These are phyloP conservation scores for Ehretia macrophylla DNA, from an alignment of 257 asterid species.

Conservation along the genomic window DNA sequence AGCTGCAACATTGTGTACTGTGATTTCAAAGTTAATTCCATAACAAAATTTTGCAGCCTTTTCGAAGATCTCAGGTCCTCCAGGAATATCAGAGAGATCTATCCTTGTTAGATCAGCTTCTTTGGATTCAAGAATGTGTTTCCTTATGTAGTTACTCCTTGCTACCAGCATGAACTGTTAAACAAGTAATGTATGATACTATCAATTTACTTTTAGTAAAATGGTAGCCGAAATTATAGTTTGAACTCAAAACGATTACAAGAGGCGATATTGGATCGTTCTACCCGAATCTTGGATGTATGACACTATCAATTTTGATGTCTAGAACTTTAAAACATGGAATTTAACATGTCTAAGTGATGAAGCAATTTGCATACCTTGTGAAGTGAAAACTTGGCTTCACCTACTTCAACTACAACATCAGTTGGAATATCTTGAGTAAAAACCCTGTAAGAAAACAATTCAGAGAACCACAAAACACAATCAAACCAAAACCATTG, in stretches of 20 bases:
- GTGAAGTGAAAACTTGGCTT: slow-evolving; percentile 80
- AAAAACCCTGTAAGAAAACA: slow-evolving; percentile 65
- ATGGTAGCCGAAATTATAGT: too few relatives aligned
- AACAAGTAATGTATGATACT: neutral
- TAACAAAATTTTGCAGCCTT: slow-evolving; percentile 93
- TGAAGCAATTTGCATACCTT: slow-evolving; percentile 56
- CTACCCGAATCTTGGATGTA: too few relatives aligned
- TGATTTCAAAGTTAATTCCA: slow-evolving; percentile 93
- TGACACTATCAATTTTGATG: too few relatives aligned
- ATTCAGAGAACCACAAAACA: slow-evolving; percentile 1
- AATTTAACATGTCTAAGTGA: too few relatives aligned
- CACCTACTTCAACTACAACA: slow-evolving; percentile 77
- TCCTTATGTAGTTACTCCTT: slow-evolving; percentile 82
- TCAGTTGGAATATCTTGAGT: slow-evolving; percentile 91
- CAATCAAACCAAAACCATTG: too few relatives aligned
- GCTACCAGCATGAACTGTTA: slow-evolving; percentile 93
- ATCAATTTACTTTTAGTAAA: too few relatives aligned
- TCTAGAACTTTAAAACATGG: too few relatives aligned
- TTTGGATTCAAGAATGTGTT: slow-evolving; percentile 57
- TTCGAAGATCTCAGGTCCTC: slow-evolving; percentile 90
- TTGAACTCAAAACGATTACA: too few relatives aligned
- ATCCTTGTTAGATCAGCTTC: slow-evolving; percentile 61
- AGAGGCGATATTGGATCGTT: too few relatives aligned
- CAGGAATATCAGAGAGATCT: slow-evolving; percentile 70
- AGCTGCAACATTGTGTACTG: slow-evolving; percentile 87